phyloP scores from a whole-genome alignment of 2,329 filamentous ascomycete species.

The Ophiosphaerella korrae region DNA sequence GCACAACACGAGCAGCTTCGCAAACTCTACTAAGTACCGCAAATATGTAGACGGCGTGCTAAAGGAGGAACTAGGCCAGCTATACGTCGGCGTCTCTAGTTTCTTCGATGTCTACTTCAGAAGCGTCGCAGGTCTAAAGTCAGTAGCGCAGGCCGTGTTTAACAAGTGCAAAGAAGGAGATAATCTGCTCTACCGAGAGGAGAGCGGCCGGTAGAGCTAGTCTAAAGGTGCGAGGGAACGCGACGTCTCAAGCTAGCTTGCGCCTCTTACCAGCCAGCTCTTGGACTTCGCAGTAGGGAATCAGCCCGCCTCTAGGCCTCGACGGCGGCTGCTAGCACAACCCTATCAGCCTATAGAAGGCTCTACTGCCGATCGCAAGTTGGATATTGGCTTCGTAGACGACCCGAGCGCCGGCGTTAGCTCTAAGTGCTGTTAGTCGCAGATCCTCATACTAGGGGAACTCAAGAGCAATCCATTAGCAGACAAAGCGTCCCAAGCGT shows the following conservation, averaged over 20 bases:
- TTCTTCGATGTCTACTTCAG: no score
- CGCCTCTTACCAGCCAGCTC: background rate
- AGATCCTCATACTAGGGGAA: constrained; percentile 54
- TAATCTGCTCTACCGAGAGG: no score
- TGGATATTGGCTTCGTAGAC: constrained; percentile 33
- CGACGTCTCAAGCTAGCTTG: constrained; percentile 25
- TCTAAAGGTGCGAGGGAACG: constrained; percentile 2
- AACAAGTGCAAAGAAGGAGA: no score
- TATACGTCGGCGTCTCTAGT: no score
- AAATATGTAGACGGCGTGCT: no score
- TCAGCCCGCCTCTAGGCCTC: background rate
- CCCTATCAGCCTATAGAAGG: constrained; percentile 26
- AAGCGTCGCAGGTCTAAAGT: no score
- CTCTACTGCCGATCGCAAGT: constrained; percentile 29
- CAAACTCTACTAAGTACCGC: no score
- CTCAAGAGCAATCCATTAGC: constrained; percentile 53
- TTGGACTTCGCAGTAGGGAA: no score
- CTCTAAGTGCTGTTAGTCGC: constrained; percentile 42
- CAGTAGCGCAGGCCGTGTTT: no score
- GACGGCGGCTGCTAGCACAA: constrained; percentile 20
- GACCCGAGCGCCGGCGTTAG: constrained; percentile 18
- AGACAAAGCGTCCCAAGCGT: constrained; percentile 43
- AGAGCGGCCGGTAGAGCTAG: no score
- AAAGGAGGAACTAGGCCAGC: no score
- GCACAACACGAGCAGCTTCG: no score